Base-by-base conservation (phyloP, 352 stramenopile genomes). In the Blastocystis sp. region DNA sequence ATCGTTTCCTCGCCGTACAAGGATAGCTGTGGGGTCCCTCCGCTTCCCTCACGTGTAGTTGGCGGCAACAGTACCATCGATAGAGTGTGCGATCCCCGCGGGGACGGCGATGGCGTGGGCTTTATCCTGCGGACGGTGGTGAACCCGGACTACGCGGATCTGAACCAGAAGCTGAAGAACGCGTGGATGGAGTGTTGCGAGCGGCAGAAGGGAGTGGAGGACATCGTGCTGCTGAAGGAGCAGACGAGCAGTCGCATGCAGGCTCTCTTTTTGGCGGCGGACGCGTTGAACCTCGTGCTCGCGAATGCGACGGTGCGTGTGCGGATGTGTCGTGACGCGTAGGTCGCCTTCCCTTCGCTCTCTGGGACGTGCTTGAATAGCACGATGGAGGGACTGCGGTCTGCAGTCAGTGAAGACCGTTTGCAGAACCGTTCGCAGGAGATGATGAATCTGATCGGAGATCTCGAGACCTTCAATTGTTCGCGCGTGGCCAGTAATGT, bases 51-150 rank as follows among this genome's bases (percentile, higher is more conserved):
- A n/a, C n/a, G n/a, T n/a, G n/a, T n/a, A n/a, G n/a, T n/a, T n/a
- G n/a, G n/a, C n/a, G n/a, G n/a, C n/a, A n/a, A n/a, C n/a, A n/a
- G n/a, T n/a, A n/a, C n/a, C n/a, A n/a, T n/a, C n/a, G n/a, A n/a
- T n/a, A n/a, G n/a, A n/a, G 55, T 81, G 4, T 81, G 71, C 33
- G 71, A 81, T 33, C 71, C 71, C 26, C 24, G 33, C n/a, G 19
- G 37, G n/a, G 31, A 81, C 29, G 71, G 71, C 31, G n/a, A 29
- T n/a, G 71, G 71, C 2, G 21, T 81, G 3, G 50, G 26, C 13
- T 81, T 35, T 33, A 51, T 81, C 0, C 12, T n/a, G 16, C 29
- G 26, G 33, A 81, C 50, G 6, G 41, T 37, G 33, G 29, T 39
- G 74, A 16, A 37, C 13, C 12, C 29, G 10, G 19, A 19, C 2